Evolutionary conservation across 2,329 filamentous ascomycete genomes (phyloP).

Genomic region (Tolypocladium nubicola): DNA sequence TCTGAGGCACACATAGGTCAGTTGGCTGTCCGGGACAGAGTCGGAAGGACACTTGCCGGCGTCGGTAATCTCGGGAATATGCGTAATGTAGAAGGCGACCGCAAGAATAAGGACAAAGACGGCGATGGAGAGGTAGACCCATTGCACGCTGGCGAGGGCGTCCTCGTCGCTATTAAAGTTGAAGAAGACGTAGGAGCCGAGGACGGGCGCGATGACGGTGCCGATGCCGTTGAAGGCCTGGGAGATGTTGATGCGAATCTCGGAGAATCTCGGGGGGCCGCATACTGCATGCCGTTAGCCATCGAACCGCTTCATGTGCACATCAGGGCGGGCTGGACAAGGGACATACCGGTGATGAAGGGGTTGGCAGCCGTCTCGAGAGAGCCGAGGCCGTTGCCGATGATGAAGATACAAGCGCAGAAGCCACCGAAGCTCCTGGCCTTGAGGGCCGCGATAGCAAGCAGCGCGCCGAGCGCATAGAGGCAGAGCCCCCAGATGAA

Average conservation of each 20-base stretch:
- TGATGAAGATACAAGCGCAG: constrained; percentile 61
- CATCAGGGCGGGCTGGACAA: not conserved
- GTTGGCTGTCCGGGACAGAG: not conserved
- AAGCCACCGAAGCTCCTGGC: constrained; percentile 63
- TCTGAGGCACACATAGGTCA: constrained; percentile 31
- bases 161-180: constrained; percentile 43
- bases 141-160: constrained; percentile 59
- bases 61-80: constrained; percentile 60
- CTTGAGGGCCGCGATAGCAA: constrained; percentile 46
- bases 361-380: constrained; percentile 72
- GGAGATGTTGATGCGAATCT: constrained; percentile 64
- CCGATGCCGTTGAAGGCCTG: constrained; percentile 71
- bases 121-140: constrained; percentile 65
- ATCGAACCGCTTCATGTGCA: too few species aligned
- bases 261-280: constrained; percentile 57
- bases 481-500: constrained; percentile 60
- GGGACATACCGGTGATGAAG: constrained; percentile 45
- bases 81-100: constrained; percentile 53
- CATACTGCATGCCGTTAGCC: constrained; percentile 19
- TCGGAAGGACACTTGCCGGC: constrained; percentile 16
- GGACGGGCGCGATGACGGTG: constrained; percentile 59
- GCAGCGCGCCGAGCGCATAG: constrained; percentile 51
- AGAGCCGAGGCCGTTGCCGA: constrained; percentile 62
- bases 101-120: constrained; percentile 60
- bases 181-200: constrained; percentile 68